Percentiles rank a stretch among this genome's conserved stretches.
These are phyloP conservation scores for Psilocybe tampanensis DNA, from an alignment of 768 basidiomycete genomes.

Conservation along the genomic window DNA sequence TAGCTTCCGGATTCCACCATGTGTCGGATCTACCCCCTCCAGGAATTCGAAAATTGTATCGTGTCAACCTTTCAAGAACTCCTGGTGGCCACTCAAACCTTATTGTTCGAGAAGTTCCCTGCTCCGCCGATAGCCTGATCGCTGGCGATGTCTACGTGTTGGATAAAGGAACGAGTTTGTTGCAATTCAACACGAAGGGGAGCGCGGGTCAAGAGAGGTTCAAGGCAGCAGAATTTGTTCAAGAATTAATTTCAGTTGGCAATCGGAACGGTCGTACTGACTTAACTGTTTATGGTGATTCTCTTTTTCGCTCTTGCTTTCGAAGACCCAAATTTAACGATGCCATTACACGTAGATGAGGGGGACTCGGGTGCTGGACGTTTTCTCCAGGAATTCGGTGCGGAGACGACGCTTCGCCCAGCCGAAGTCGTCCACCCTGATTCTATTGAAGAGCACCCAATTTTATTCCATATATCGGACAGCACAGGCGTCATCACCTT, in stretches of 20 bases:
- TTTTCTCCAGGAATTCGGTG: slow-evolving; percentile 54
- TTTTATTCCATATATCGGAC: slow-evolving; percentile 48
- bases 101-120: slow-evolving; percentile 52
- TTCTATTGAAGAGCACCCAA: slow-evolving; percentile 13
- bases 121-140: slow-evolving; percentile 46
- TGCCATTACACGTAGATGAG: slow-evolving; percentile 42
- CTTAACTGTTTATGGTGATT: slow-evolving; percentile 51
- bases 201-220: slow-evolving; percentile 60
- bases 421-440: slow-evolving; percentile 9
- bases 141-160: slow-evolving; percentile 62
- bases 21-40: slow-evolving; percentile 29
- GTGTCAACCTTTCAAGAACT: slow-evolving; percentile 40
- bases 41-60: slow-evolving; percentile 51
- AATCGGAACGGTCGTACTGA: slow-evolving; percentile 43
- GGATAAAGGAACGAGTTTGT: slow-evolving; percentile 54
- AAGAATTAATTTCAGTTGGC: slow-evolving; percentile 42
- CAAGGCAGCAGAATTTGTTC: slow-evolving; percentile 63
- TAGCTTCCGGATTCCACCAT: slow-evolving; percentile 35
- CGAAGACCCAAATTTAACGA: neutral
- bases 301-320: neutral
- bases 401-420: slow-evolving; percentile 23
- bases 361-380: slow-evolving; percentile 44
- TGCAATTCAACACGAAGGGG: slow-evolving; percentile 58
- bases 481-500: slow-evolving; percentile 41
- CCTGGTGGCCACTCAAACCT: slow-evolving; percentile 28